Evolutionary conservation across 2,329 filamentous ascomycete genomes (phyloP).

Genomic region (Apiospora hydei): DNA sequence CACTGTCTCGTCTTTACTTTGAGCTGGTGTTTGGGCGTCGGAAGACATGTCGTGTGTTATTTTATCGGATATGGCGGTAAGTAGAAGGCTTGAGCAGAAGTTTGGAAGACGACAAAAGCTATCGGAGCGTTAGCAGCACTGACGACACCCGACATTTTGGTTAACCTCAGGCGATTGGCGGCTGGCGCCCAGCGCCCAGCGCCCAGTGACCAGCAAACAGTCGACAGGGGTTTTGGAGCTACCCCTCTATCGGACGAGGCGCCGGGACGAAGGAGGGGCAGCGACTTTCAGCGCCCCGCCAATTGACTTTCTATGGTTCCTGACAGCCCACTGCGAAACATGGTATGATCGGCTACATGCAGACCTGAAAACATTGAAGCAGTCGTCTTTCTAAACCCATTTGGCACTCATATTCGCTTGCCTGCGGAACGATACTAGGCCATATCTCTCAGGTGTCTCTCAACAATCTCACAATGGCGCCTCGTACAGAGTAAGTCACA

Average conservation of each 20-base stretch:
- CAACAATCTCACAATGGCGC: conserved; percentile 45
- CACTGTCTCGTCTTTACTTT: neutral
- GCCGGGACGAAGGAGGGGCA: conserved; percentile 3
- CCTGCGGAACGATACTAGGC: too few relatives aligned
- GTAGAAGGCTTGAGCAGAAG: neutral
- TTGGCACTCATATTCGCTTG: neutral
- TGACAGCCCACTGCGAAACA: conserved; percentile 11
- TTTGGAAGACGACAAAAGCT: neutral
- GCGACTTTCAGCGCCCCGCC: conserved; percentile 26
- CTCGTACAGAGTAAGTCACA: conserved; percentile 53
- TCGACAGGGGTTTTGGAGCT: conserved; percentile 2
- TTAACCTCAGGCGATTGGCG: neutral
- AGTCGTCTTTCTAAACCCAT: neutral
- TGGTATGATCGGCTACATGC: neutral
- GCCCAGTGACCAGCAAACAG: neutral
- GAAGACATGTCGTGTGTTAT: conserved; percentile 18
- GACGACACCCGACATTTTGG: neutral
- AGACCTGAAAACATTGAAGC: neutral
- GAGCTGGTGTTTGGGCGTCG: neutral
- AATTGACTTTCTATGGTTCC: conserved; percentile 28
- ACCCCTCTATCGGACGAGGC: conserved; percentile 12
- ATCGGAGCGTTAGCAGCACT: neutral
- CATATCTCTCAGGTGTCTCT: neutral
- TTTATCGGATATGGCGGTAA: too few relatives aligned
- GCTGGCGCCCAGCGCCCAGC: neutral